phyloP scores from a whole-genome alignment of 2,329 filamentous ascomycete genomes.

The Beauveria sp. region DNA sequence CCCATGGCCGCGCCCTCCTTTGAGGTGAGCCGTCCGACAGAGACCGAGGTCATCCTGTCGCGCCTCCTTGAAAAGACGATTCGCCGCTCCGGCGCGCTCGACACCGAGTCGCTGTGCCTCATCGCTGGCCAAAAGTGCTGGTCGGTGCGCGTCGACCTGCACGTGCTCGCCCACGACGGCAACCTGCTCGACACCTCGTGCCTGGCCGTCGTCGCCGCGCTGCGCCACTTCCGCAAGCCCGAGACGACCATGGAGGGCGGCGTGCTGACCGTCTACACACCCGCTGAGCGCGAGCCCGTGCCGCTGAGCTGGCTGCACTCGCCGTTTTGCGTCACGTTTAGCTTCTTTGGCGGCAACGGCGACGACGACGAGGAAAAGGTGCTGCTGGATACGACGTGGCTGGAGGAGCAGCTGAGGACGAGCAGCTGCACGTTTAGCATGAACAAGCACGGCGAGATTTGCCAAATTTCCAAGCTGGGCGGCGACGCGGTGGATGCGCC shows the following conservation, averaged over 20 bases:
- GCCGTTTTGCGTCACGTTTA: slow-evolving; percentile 86
- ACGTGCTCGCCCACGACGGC: slow-evolving; percentile 85
- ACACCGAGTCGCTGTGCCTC: slow-evolving; percentile 93
- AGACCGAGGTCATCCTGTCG: slow-evolving; percentile 78
- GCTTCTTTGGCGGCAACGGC: slow-evolving; percentile 68
- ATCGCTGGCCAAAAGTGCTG: slow-evolving; percentile 87
- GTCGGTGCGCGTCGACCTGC: slow-evolving; percentile 82
- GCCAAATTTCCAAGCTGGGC: slow-evolving; percentile 84
- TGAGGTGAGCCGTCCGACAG: slow-evolving; percentile 75
- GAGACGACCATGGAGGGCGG: slow-evolving; percentile 84
- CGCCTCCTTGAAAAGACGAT: slow-evolving; percentile 90
- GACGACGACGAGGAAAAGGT: slow-evolving; percentile 38
- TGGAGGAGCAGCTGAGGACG: slow-evolving; percentile 70
- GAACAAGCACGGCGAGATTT: slow-evolving; percentile 85
- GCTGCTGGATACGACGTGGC: slow-evolving; percentile 61
- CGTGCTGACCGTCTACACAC: slow-evolving; percentile 73
- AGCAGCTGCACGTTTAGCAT: slow-evolving; percentile 74
- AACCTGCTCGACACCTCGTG: slow-evolving; percentile 82
- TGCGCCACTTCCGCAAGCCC: slow-evolving; percentile 86
- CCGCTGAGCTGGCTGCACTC: slow-evolving; percentile 86
- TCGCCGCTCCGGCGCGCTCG: slow-evolving; percentile 82
- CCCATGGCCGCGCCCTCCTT: slow-evolving; percentile 89
- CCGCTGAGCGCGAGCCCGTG: slow-evolving; percentile 82
- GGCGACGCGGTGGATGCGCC: slow-evolving; percentile 76
- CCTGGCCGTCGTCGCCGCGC: slow-evolving; percentile 76